Base-by-base conservation (phyloP, 306 rosid species). In the Acacia crassicarpa region DNA sequence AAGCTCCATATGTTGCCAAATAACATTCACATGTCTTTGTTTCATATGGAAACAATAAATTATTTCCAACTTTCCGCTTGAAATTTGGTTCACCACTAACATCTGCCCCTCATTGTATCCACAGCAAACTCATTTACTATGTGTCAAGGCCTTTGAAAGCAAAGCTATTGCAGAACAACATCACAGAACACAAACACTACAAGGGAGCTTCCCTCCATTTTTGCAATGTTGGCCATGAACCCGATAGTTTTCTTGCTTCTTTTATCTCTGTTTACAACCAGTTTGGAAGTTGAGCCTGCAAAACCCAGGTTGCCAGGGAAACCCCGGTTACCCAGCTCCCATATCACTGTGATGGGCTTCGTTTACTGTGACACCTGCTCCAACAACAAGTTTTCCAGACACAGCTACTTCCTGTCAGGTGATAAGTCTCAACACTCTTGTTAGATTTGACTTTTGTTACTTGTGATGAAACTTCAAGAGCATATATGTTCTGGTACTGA, bases 311-410 rank as follows among this genome's bases (percentile, higher is more conserved):
- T 76, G 15, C 81, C 84, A 66, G 88, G 83, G 79, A 87, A 84
- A 76, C 51, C 86, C 49, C 65, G 61, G 72, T 12, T 32, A 40
- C 65, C 88, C 32, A 85, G 41, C 84, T 87, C 97, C 53, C 97
- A 93, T 67, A 95, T 95, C 78, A 86, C 92, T 78, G 98, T 95
- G 5, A 95, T 93, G 98, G 99, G 99, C 45, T 91, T 93, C 80
- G 99, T 95, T 83, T 95, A 93, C 44, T 95, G 99, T 82, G 99
- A 93, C 82, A 93, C 75, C 87, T 95, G 99, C 94, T 91, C 90
- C 88, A 95, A 91, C 89, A 93, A 93, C 87, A 91, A 83, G 88
- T 95, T 95, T 87, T 85, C 99, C 77, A 84, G 84, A 62, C 88
- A 95, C 86, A 95, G 98, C 85, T 95, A 93, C 89, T 95, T 91